Evolutionary conservation across 1,284 basidiomycete species (phyloP).

Genomic region (Papiliotrema fonsecae): DNA sequence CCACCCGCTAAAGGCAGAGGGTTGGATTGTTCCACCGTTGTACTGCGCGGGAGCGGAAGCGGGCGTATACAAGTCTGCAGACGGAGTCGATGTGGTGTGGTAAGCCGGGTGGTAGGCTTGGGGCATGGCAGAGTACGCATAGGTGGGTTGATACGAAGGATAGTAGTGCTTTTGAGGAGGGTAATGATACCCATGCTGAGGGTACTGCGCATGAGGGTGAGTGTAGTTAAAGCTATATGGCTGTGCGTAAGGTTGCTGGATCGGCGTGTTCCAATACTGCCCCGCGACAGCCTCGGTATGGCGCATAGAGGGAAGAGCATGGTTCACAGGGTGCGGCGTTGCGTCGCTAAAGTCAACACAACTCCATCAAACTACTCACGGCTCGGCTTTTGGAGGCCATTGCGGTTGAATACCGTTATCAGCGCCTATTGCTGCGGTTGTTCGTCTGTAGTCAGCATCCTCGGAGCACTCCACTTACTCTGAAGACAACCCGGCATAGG

Average conservation of each 20-base stretch:
- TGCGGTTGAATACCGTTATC: not conserved
- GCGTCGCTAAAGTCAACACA: not conserved
- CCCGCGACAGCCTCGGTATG: too few species aligned
- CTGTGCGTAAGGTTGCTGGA: not conserved
- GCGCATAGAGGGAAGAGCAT: too few species aligned
- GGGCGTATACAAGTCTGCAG: not conserved
- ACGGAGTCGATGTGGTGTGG: not conserved
- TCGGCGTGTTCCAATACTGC: too few species aligned
- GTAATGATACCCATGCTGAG: too few species aligned
- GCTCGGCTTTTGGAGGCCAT: not conserved
- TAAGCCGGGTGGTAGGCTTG: not conserved
- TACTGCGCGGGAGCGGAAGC: not conserved
- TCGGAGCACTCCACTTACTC: not conserved
- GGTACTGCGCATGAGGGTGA: not conserved
- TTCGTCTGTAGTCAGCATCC: not conserved
- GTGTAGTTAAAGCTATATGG: not conserved
- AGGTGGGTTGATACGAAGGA: too few species aligned
- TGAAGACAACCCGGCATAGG: not conserved
- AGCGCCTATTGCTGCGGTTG: not conserved
- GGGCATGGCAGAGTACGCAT: too few species aligned
- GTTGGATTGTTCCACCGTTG: constrained; percentile 1
- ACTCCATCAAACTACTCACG: not conserved
- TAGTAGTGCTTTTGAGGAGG: too few species aligned
- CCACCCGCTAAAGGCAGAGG: constrained; percentile 3
- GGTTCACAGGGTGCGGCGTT: not conserved